These are phyloP conservation scores for Eragrostis nindensis DNA, from an alignment of 176 grass and related monocot genomes.

Conservation along the genomic window DNA sequence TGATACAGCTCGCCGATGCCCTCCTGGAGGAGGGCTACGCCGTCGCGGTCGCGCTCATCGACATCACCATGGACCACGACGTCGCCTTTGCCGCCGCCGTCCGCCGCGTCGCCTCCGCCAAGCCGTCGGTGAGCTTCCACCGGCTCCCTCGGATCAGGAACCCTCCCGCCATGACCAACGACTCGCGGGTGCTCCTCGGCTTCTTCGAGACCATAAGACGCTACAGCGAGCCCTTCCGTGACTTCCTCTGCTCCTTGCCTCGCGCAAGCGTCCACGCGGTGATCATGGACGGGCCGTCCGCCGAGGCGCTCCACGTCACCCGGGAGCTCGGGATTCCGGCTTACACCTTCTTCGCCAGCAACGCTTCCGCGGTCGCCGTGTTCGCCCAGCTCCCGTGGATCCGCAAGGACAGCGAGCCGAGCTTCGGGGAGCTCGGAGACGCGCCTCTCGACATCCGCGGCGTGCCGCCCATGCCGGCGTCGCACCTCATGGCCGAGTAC, in stretches of 20 bases:
- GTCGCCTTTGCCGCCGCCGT: constrained; percentile 9
- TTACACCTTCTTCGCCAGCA: constrained; percentile 27
- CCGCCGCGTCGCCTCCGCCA: background rate
- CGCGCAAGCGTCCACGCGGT: background rate
- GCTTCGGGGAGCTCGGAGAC: constrained; percentile 41
- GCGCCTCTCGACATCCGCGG: constrained; percentile 39
- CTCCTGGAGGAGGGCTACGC: constrained; percentile 10
- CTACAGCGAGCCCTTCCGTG: constrained; percentile 27
- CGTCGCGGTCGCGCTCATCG: constrained; percentile 27
- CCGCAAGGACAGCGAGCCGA: background rate
- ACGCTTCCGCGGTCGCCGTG: constrained; percentile 20
- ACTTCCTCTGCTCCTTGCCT: constrained; percentile 43
- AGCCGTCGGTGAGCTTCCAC: constrained; percentile 31
- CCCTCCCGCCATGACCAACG: background rate
- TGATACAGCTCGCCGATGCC: constrained; percentile 53
- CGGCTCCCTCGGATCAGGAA: background rate
- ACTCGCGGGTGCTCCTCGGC: background rate
- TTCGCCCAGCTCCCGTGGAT: constrained; percentile 14
- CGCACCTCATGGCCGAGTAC: background rate
- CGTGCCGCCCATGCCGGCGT: constrained; percentile 41
- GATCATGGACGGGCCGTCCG: background rate
- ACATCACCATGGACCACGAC: background rate
- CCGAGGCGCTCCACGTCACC: constrained; percentile 9
- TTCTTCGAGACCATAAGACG: constrained; percentile 10
- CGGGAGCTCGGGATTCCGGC: constrained; percentile 43